Evolutionary conservation across 2,329 filamentous ascomycete species (phyloP).

Genomic region (Emydomyces testavorans): DNA sequence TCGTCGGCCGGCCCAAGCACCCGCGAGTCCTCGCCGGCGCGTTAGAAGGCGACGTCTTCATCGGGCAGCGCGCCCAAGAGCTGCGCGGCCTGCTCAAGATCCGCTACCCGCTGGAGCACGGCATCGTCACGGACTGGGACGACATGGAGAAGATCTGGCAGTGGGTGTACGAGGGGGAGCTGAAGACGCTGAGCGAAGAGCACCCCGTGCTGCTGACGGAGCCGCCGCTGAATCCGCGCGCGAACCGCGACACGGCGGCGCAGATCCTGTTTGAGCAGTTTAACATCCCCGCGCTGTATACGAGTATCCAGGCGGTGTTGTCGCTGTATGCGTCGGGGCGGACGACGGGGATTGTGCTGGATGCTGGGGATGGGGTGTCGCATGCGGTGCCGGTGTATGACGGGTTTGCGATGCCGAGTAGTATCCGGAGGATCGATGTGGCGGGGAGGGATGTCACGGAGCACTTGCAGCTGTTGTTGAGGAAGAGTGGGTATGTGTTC

Average conservation of each 20-base stretch:
- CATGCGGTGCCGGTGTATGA: conserved; percentile 97
- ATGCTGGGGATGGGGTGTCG: conserved; percentile 90
- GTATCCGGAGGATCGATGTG: conserved; percentile 90
- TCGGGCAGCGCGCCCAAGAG: conserved; percentile 83
- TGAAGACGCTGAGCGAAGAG: conserved; percentile 97
- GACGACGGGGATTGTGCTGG: conserved; percentile 90
- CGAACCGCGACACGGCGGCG: conserved; percentile 89
- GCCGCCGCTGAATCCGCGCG: conserved; percentile 85
- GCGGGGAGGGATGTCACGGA: conserved; percentile 94
- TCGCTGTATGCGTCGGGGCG: conserved; percentile 92
- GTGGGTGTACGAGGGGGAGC: conserved; percentile 87
- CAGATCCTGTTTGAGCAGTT: conserved; percentile 98
- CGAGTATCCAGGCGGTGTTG: conserved; percentile 90
- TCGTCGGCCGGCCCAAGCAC: conserved; percentile 93
- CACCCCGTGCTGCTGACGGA: conserved; percentile 95
- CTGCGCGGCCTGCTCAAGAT: conserved; percentile 90
- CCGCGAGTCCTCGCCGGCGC: conserved; percentile 89
- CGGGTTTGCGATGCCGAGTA: conserved; percentile 91
- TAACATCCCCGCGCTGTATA: conserved; percentile 93
- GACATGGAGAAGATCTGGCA: conserved; percentile 99
- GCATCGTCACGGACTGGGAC: conserved; percentile 98
- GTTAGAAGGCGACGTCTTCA: conserved; percentile 92
- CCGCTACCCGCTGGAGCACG: conserved; percentile 87
- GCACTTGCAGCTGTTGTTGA: conserved; percentile 76
- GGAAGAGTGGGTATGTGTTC: conserved; percentile 88